Conservation (phyloP, 2,329 filamentous ascomycete species). For the Atkinsonella hypoxylon region DNA sequence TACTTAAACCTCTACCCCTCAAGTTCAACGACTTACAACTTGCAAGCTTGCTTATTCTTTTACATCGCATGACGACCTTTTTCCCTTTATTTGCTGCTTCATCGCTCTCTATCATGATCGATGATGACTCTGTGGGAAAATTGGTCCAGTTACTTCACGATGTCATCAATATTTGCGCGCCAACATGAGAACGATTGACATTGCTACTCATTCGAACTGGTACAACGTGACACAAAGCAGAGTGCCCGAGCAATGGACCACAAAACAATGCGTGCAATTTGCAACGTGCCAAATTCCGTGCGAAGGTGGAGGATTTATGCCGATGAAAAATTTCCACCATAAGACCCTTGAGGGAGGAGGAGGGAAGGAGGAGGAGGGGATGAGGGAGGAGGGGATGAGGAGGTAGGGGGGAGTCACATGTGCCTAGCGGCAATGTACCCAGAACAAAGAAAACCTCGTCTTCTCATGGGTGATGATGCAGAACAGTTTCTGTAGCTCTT, state of each 20-base stretch:
- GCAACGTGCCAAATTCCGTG: not conserved
- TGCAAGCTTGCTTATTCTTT: not conserved
- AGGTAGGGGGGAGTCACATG: not conserved
- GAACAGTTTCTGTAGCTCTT: not conserved
- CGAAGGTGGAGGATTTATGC: not conserved
- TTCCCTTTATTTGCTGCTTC: not conserved
- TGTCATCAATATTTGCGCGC: not conserved
- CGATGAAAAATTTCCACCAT: not conserved
- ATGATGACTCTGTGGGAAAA: no score
- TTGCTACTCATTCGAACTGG: not conserved
- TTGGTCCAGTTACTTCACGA: not conserved
- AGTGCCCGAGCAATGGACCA: not conserved
- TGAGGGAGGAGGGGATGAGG: no score
- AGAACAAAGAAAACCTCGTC: not conserved
- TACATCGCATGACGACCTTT: not conserved
- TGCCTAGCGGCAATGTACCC: not conserved
- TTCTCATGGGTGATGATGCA: not conserved
- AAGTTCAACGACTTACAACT: not conserved
- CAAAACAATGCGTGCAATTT: not conserved
- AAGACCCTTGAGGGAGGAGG: no score
- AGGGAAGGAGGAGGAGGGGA: no score
- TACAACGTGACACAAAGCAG: not conserved
- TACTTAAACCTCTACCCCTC: not conserved
- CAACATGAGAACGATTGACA: constrained; percentile 1
- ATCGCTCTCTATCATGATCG: not conserved